Base-by-base conservation (phyloP, 2,329 filamentous ascomycete genomes). In the Penicillium sp. region DNA sequence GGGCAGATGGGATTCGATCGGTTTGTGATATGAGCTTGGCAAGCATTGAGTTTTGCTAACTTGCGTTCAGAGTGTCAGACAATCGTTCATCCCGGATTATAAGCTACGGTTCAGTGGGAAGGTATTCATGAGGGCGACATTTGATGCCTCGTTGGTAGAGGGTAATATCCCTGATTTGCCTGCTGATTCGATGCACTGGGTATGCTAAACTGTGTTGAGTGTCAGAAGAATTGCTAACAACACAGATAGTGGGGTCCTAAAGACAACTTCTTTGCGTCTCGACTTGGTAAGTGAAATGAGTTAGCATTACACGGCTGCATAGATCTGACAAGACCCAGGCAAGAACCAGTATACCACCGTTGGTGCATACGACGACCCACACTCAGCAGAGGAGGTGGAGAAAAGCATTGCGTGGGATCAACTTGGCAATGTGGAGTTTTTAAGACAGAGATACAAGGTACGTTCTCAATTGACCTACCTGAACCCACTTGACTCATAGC, bases 1-100 rank as follows among this genome's bases (percentile, higher is more conserved):
- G 80, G 1, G 77, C 80, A 0, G 81, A 84, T 64, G 82, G 82
- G 37, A 78, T 84, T 44, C 78, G 80, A 61, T 82, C 79, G 19
- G 69, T 73, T 2, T 74, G 80, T 25, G 70, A 74, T 12, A 69
- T 10, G 6, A 5, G 14, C 8, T 8, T 2, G 6, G 2, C 6
- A 11, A 4, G 12, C 3, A n/a, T 11, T 38, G 7, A 8, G 11
- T 0, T 37, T 26, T 19, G 43, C 53, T 61, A 41, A 61, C 31
- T n/a, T 0, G 0, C 6, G 8, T 16, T 8, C 16, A 69, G 67
- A 64, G 57, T 42, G 66, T 67, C 4, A 59, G 68, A 38, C 63
- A 67, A 25, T 75, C 75, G n/a, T 78, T 82, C 50, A 71, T 79
- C 2, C 76, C 77, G 0, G 64, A 70, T 0, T 73, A 77, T 12